Percentiles rank a stretch among this genome's conserved stretches.
Evolutionary conservation across 176 grass and related monocot species (phyloP).

Genomic region (Phoenix dactylifera): DNA sequence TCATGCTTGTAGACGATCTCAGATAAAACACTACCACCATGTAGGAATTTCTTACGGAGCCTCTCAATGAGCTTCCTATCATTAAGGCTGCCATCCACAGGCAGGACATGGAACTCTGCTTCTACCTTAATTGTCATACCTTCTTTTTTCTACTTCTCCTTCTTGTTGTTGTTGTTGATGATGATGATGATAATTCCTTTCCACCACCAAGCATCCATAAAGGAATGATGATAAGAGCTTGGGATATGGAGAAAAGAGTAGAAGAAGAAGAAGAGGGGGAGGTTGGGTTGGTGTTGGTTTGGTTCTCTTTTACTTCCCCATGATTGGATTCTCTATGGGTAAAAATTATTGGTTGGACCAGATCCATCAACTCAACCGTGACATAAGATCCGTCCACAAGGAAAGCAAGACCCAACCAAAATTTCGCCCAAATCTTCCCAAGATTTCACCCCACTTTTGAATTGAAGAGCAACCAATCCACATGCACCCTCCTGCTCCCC

Average conservation of each 20-base stretch:
- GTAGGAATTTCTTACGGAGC: conserved; percentile 17
- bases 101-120: conserved; percentile 66
- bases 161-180: too few species aligned
- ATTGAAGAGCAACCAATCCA: conserved; percentile 47
- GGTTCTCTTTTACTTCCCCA: not conserved
- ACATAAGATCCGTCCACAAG: not conserved
- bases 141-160: conserved; percentile 5
- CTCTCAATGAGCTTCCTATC: conserved; percentile 97
- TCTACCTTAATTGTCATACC: conserved; percentile 36
- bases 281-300: too few species aligned
- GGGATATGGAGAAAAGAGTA: not conserved
- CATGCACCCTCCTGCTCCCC: not conserved
- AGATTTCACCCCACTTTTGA: conserved; percentile 10
- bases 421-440: conserved; percentile 45
- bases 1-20: too few species aligned
- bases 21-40: too few species aligned
- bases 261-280: not conserved
- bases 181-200: too few species aligned
- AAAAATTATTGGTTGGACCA: not conserved
- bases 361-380: too few species aligned
- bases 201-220: too few species aligned
- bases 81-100: conserved; percentile 83
- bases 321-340: not conserved
- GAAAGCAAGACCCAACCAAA: conserved; percentile 77
- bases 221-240: too few species aligned